Evolutionary conservation across 768 basidiomycete species (phyloP), one percentile per base, ranked within the genome.

Genomic region (Cytidiella melzeri): DNA sequence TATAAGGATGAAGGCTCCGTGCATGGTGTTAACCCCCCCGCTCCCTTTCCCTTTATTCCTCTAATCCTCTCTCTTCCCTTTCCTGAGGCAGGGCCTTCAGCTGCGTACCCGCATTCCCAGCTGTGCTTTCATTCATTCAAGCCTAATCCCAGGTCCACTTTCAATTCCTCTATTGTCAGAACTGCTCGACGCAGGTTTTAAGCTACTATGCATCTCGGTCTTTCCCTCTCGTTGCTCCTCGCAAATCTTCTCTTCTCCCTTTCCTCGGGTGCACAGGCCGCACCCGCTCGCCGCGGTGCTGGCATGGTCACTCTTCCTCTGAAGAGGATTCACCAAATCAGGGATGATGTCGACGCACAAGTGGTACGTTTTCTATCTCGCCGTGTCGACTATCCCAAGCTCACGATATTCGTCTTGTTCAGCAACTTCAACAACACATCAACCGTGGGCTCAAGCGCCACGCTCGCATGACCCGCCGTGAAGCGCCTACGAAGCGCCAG

Each of bases 401-500:
- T 24, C 25, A 18, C 10, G 19, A 28, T 15, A 24, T 38, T 21
- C 13, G 19, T 37, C 9, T 37, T 42, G 25, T 19, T 19, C 58
- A 90, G 87, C 63, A 75, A 40, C 65, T 82, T 27, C 85, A 88
- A 63, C 87, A 84, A 64, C 73, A 81, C 57, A 75, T 84, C 53
- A 89, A 87, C 64, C 81, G 79, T 43, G 72, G 75, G 45, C 67
- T 77, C 47, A 74, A 72, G 49, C 83, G 87, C 45, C 73, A 81
- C 44, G 84, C 86, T 6, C 80, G 75, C 43, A 84, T 89, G 80
- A 78, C 77, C 3, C 79, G 83, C 12, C 77, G 75, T 34, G 66
- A 67, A 19, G 72, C 61, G 6, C 83, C 82, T 5, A 69, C 76
- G 19, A 68, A 68, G 12, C 67, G 69, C 21, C 69, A 73, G 13